Conservation (phyloP, 2,329 filamentous ascomycete species). For the Coleophoma eucalyptorum region DNA sequence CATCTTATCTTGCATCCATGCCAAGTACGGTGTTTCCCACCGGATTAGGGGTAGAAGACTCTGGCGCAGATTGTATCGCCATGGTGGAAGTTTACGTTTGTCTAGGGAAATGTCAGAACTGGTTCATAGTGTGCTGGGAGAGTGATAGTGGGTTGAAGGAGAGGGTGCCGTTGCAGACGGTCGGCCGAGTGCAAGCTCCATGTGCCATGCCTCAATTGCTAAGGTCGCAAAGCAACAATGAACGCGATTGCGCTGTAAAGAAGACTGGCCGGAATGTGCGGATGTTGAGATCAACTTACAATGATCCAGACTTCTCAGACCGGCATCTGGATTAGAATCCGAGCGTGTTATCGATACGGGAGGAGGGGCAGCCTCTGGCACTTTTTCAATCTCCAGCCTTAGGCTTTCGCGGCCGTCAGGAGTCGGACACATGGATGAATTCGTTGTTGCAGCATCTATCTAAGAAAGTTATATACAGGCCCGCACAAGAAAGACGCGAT, state of each 20-base stretch:
- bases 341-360: constrained; percentile 21
- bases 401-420: constrained; percentile 23
- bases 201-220: too few relatives aligned
- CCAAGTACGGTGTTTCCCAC: constrained; percentile 93
- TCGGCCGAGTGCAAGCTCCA: too few relatives aligned
- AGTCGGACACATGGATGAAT: constrained; percentile 29
- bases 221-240: not conserved
- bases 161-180: not conserved
- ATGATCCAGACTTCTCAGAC: constrained; percentile 75
- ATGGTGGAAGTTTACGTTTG: constrained; percentile 75
- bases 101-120: constrained; percentile 47
- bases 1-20: constrained; percentile 74
- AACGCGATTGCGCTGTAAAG: not conserved
- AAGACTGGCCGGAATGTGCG: not conserved
- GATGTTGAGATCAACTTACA: constrained; percentile 43
- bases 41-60: constrained; percentile 80
- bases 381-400: constrained; percentile 21
- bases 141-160: not conserved
- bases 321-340: constrained; percentile 58
- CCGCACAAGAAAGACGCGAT: not conserved
- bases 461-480: constrained; percentile 1
- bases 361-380: constrained; percentile 21
- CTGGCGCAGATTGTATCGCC: constrained; percentile 85
- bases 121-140: not conserved
- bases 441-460: constrained; percentile 21